Evolutionary conservation across 129 eudicot species (phyloP).

Genomic region (Silybum marianum): DNA sequence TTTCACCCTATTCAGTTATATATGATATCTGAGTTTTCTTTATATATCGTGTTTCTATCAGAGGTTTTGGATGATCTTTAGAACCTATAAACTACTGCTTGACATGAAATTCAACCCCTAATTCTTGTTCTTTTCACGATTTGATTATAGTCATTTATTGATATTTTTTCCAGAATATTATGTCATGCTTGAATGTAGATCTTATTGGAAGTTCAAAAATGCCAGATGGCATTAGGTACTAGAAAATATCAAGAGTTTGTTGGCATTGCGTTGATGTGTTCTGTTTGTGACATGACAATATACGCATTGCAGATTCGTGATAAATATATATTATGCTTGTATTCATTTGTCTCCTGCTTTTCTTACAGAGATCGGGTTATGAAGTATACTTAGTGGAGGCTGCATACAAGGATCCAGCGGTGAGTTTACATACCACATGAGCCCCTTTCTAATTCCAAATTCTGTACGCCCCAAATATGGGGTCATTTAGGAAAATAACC

Average conservation of each 20-base stretch:
- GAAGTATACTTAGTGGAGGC: conserved; percentile 95
- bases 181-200: not conserved
- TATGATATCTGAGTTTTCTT: not conserved
- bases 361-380: conserved; percentile 87
- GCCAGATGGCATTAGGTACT: conserved; percentile 7
- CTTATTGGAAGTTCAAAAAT: conserved; percentile 14
- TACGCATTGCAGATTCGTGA: not conserved
- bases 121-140: not conserved
- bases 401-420: conserved; percentile 92
- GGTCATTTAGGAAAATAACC: no score
- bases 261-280: not conserved
- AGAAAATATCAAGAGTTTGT: not conserved
- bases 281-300: not conserved
- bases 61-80: conserved; percentile 5
- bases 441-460: conserved; percentile 12
- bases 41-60: not conserved
- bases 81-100: not conserved
- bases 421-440: conserved; percentile 38
- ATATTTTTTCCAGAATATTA: not conserved
- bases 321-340: not conserved
- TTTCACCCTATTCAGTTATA: not conserved
- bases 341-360: conserved; percentile 21
- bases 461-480: not conserved
- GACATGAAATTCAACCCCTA: not conserved
- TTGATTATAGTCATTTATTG: not conserved